A percentile compares a stretch with the other conserved stretches of the same genome.
Conservation (phyloP, 768 basidiomycete genomes). For the Erythrobasidium yunnanense region DNA sequence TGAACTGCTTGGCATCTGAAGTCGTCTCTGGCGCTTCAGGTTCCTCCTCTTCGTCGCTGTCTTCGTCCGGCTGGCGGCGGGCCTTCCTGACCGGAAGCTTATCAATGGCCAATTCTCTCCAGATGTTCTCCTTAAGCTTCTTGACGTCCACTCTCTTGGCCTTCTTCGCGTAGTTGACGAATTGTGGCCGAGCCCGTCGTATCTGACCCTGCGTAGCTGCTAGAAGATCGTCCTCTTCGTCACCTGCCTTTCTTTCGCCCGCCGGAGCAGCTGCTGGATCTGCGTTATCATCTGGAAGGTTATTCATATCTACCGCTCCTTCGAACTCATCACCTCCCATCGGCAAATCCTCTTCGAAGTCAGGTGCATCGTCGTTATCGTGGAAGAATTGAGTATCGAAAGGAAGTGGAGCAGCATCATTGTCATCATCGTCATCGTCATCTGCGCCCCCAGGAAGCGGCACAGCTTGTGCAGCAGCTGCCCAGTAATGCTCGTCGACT, state of each 20-base stretch:
- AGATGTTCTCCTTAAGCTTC: conserved; percentile 94
- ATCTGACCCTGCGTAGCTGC: conserved; percentile 62
- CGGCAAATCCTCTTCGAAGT: conserved; percentile 50
- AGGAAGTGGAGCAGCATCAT: conserved; percentile 59
- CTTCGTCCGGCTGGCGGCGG: background rate
- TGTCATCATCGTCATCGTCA: conserved; percentile 54
- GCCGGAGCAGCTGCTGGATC: conserved; percentile 44
- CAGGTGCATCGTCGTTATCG: conserved; percentile 61
- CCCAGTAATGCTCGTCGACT: conserved; percentile 95
- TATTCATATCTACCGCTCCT: conserved; percentile 23
- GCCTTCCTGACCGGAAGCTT: background rate
- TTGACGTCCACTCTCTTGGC: conserved; percentile 95
- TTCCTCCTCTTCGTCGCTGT: conserved; percentile 7
- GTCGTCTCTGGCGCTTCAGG: background rate
- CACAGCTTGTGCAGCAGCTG: conserved; percentile 64
- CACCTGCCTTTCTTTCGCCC: conserved; percentile 45
- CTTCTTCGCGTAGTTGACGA: conserved; percentile 84
- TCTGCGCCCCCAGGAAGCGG: conserved; percentile 45
- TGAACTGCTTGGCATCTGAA: conserved; percentile 37
- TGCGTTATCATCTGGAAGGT: conserved; percentile 1
- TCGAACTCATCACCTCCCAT: conserved; percentile 32
- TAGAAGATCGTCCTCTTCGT: conserved; percentile 68
- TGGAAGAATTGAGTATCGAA: conserved; percentile 97
- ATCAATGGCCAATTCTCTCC: conserved; percentile 67
- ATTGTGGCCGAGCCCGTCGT: conserved; percentile 70